Base-by-base conservation (phyloP, 208 protist genomes). In the Wallacemonas sp. region DNA sequence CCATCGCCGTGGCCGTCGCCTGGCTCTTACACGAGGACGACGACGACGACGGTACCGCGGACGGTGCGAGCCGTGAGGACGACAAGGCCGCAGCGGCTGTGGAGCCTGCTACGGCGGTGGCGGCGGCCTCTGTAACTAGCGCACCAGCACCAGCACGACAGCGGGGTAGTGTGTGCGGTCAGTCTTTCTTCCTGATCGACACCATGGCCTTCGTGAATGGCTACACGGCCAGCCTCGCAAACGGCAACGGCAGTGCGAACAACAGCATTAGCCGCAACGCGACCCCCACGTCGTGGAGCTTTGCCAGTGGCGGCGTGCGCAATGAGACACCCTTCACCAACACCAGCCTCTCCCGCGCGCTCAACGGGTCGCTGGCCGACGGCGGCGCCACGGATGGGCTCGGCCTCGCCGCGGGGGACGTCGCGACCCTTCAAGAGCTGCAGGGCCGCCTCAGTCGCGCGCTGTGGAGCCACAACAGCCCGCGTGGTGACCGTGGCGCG, bases 101-200 rank as follows among this genome's bases (percentile, higher is more conserved):
- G n/a, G n/a, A n/a, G n/a, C n/a, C n/a, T n/a, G n/a, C n/a, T n/a
- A n/a, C n/a, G n/a, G n/a, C n/a, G n/a, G n/a, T n/a, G n/a, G n/a
- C n/a, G n/a, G n/a, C n/a, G n/a, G n/a, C n/a, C n/a, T n/a, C n/a
- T n/a, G n/a, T n/a, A n/a, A n/a, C n/a, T n/a, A n/a, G n/a, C n/a
- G n/a, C n/a, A n/a, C n/a, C n/a, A n/a, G n/a, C n/a, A n/a, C n/a
- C n/a, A n/a, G n/a, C n/a, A n/a, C n/a, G n/a, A n/a, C n/a, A n/a
- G n/a, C n/a, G n/a, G n/a, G n/a, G n/a, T n/a, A 57, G 49, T 11
- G 36, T 65, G 16, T 70, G 76, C 44, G 87, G 87, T 5, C 84
- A 93, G 55, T 61, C 85, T 1, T 93, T 90, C 58, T 78, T 86
- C 61, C 83, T 88, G 49, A 68, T 93, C 27, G 84, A 93, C 68